These are phyloP conservation scores for Xylariaceae sp. DNA, from an alignment of 2,329 filamentous ascomycete genomes.

Conservation along the genomic window DNA sequence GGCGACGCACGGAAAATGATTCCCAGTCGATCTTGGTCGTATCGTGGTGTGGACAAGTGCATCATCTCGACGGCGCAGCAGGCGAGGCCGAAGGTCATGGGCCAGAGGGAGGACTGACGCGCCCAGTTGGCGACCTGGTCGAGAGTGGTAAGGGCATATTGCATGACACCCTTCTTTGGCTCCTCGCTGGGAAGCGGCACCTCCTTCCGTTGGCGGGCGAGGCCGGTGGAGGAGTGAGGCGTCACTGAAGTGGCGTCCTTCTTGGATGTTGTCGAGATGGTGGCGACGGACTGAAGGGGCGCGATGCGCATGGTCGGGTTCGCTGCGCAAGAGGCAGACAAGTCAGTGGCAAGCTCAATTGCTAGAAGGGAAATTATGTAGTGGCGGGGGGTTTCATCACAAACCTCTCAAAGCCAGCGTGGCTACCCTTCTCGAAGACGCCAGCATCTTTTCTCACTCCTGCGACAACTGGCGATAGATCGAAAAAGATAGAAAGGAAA, in stretches of 20 bases:
- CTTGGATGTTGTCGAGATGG: constrained; percentile 69
- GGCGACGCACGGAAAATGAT: constrained; percentile 92
- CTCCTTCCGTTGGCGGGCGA: constrained; percentile 67
- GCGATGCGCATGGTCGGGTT: constrained; percentile 70
- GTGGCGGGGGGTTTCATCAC: constrained; percentile 12
- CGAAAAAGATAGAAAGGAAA: background rate
- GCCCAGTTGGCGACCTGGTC: constrained; percentile 85
- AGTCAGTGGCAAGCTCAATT: constrained; percentile 33
- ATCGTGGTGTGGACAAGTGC: constrained; percentile 85
- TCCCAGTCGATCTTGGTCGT: constrained; percentile 86
- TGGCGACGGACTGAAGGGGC: constrained; percentile 66
- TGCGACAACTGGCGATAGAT: background rate
- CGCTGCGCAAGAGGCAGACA: constrained; percentile 51
- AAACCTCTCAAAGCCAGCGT: constrained; percentile 51
- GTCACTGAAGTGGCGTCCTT: constrained; percentile 65
- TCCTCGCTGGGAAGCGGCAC: constrained; percentile 81
- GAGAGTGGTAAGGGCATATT: constrained; percentile 85
- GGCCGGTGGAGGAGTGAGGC: constrained; percentile 60
- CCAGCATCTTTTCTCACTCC: constrained; percentile 44
- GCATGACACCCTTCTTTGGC: constrained; percentile 77
- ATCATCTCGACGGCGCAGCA: constrained; percentile 95
- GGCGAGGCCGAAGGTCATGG: constrained; percentile 85
- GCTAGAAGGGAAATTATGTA: background rate
- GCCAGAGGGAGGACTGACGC: constrained; percentile 84
- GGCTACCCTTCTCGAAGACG: constrained; percentile 49